Percentiles rank a stretch among this genome's conserved stretches.
Conservation (phyloP, 441 rosid genomes). For the Brassica balearica region DNA sequence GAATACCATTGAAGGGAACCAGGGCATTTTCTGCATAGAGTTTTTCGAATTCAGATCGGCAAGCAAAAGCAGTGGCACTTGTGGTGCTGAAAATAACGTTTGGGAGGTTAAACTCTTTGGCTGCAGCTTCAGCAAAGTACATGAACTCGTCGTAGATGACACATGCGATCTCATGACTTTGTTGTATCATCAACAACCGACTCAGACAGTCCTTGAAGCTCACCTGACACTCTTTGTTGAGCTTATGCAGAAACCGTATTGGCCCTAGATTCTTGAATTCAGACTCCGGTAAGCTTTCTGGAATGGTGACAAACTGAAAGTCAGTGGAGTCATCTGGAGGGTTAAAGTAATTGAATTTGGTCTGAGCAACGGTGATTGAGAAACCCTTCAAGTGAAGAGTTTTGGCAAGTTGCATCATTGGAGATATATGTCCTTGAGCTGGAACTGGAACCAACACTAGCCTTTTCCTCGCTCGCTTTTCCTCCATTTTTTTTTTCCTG, state of each 20-base stretch:
- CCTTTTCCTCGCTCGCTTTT: conserved; percentile 7
- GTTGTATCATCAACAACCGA: conserved; percentile 26
- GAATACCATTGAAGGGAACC: conserved; percentile 13
- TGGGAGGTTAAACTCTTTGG: conserved; percentile 46
- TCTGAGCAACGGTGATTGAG: conserved; percentile 31
- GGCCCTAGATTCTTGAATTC: not conserved
- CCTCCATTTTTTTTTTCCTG: not conserved
- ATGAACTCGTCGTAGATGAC: conserved; percentile 59
- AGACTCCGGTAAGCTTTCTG: conserved; percentile 35
- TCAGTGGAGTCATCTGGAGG: conserved; percentile 30
- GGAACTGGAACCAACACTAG: conserved; percentile 47
- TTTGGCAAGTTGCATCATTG: conserved; percentile 51
- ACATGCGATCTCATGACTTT: conserved; percentile 36
- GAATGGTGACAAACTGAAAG: conserved; percentile 38
- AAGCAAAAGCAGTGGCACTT: conserved; percentile 36
- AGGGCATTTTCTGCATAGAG: conserved; percentile 1
- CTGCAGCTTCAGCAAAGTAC: conserved; percentile 50
- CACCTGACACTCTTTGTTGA: conserved; percentile 35
- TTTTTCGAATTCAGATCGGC: conserved; percentile 27
- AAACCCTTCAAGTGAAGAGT: conserved; percentile 35
- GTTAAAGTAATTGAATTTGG: not conserved
- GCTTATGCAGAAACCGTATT: conserved; percentile 14
- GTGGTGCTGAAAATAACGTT: conserved; percentile 51
- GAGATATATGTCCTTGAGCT: conserved; percentile 49
- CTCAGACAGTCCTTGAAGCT: conserved; percentile 39